Conservation (phyloP, 306 rosid species). For the Gynostemma pentaphyllum region DNA sequence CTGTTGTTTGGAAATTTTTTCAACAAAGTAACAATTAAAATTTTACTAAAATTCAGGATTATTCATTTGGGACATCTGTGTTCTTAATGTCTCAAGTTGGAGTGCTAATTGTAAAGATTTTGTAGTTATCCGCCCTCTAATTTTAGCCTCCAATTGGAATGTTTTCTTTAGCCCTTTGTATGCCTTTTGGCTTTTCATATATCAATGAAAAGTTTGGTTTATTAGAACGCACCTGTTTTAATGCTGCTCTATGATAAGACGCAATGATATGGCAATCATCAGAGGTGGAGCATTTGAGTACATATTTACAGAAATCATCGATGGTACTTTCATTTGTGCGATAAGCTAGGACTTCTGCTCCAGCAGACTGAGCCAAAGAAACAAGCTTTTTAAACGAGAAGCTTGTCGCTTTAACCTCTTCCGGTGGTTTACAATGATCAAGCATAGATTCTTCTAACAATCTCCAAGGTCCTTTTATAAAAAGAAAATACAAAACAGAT, state of each 20-base stretch:
- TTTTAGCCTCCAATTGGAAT: too few species aligned
- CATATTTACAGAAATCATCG: slow-evolving; percentile 53
- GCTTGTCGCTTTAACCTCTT: slow-evolving; percentile 64
- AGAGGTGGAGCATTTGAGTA: slow-evolving; percentile 50
- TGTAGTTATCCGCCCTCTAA: too few species aligned
- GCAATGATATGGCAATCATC: slow-evolving; percentile 75
- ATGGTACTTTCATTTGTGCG: slow-evolving; percentile 46
- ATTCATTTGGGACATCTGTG: too few species aligned
- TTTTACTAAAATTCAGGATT: too few species aligned
- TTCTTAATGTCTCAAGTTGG: too few species aligned
- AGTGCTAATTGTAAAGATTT: too few species aligned
- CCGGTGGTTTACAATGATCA: slow-evolving; percentile 87
- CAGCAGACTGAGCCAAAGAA: slow-evolving; percentile 89
- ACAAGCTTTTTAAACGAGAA: slow-evolving; percentile 82
- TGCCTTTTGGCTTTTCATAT: too few species aligned
- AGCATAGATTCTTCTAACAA: slow-evolving; percentile 98
- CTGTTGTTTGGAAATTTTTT: too few species aligned
- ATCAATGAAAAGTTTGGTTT: too few species aligned
- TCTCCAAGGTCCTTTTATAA: slow-evolving; percentile 83
- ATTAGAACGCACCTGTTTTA: slow-evolving; percentile 47
- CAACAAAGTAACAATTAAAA: too few species aligned
- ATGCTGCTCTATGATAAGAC: slow-evolving; percentile 65
- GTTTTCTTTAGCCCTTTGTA: too few species aligned
- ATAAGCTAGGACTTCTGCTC: slow-evolving; percentile 89
- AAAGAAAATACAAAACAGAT: background rate